phyloP scores from a whole-genome alignment of 202 grass and related monocot species.

The Carex arenaria region DNA sequence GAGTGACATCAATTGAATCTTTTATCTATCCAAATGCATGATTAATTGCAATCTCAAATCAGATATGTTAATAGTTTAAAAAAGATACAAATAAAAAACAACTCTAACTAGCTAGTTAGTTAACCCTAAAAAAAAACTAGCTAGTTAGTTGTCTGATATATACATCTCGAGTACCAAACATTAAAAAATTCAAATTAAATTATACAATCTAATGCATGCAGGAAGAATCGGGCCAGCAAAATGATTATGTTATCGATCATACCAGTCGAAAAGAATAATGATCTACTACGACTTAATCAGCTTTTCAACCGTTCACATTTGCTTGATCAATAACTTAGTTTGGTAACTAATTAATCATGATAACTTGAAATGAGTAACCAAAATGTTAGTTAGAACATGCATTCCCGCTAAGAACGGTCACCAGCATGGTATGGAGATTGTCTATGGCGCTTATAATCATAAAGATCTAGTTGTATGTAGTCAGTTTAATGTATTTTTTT shows the following conservation, averaged over 20 bases:
- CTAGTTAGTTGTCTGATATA: too few relatives aligned
- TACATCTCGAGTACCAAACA: neutral
- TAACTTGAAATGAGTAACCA: neutral
- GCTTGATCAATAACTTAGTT: neutral
- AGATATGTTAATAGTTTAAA: too few relatives aligned
- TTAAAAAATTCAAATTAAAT: neutral
- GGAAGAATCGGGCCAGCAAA: neutral
- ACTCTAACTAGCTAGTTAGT: too few relatives aligned
- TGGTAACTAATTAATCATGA: conserved; percentile 4
- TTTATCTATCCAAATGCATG: neutral
- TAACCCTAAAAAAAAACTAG: too few relatives aligned
- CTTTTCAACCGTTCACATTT: neutral
- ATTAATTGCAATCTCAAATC: too few relatives aligned
- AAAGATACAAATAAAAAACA: too few relatives aligned
- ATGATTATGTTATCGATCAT: neutral
- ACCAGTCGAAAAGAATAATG: neutral
- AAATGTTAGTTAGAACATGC: conserved; percentile 17
- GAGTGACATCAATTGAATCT: neutral
- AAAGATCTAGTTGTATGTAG: too few relatives aligned
- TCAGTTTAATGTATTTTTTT: neutral
- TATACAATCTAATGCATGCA: neutral
- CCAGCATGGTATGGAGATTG: neutral
- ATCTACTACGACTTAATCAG: too few relatives aligned
- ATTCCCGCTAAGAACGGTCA: neutral
- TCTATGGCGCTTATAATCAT: neutral